phyloP scores from a whole-genome alignment of 805 yeast species.

The Teunomyces stri region DNA sequence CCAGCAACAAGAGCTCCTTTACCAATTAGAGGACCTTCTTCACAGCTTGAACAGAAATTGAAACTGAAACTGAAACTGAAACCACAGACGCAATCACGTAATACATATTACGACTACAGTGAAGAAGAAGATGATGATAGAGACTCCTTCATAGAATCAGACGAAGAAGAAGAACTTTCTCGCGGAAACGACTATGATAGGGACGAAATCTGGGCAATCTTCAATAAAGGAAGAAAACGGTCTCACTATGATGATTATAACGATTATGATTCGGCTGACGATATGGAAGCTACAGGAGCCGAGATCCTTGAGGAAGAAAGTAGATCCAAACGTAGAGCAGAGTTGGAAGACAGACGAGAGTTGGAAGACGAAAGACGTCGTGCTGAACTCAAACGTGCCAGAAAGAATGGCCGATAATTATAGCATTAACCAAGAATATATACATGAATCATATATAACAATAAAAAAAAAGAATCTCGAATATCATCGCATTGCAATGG shows the following conservation, averaged over 20 bases:
- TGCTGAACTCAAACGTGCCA: constrained; percentile 22
- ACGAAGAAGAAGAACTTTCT: constrained; percentile 21
- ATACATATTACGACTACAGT: constrained; percentile 17
- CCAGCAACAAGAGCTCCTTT: constrained; percentile 23
- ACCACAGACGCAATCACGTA: not conserved
- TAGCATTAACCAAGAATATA: not conserved
- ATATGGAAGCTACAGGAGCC: constrained; percentile 94
- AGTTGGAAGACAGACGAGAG: constrained; percentile 73
- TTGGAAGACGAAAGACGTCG: constrained; percentile 52
- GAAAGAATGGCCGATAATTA: constrained; percentile 1
- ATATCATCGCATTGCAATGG: not conserved
- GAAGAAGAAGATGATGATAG: constrained; percentile 34
- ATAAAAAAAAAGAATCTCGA: not conserved
- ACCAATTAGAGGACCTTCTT: constrained; percentile 58
- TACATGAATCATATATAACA: not conserved
- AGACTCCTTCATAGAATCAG: constrained; percentile 57
- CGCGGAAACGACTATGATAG: constrained; percentile 58
- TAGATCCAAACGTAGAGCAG: constrained; percentile 63
- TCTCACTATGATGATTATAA: constrained; percentile 41
- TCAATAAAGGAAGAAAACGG: constrained; percentile 62
- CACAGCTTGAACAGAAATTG: constrained; percentile 46
- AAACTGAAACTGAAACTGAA: constrained; percentile 24
- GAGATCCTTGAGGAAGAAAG: constrained; percentile 85
- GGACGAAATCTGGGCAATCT: constrained; percentile 87
- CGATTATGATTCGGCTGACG: constrained; percentile 54